Evolutionary conservation across 495 filamentous ascomycete species (phyloP).

Genomic region (Rhypophila decipiens): DNA sequence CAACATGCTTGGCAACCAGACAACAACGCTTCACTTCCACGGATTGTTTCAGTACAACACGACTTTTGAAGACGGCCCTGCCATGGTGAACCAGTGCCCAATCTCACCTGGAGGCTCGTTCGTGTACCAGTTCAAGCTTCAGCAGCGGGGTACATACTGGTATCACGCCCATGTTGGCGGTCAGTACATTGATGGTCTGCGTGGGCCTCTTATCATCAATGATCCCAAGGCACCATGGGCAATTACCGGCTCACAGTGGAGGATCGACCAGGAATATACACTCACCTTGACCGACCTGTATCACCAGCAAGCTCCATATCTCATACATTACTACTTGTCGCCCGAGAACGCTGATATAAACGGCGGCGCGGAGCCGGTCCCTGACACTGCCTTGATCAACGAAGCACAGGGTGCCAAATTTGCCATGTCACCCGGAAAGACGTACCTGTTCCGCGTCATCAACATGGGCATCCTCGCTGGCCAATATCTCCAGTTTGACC

Average conservation of each 20-base stretch:
- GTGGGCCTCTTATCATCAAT: constrained; percentile 49
- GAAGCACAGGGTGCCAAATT: constrained; percentile 41
- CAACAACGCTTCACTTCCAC: constrained; percentile 62
- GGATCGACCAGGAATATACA: constrained; percentile 48
- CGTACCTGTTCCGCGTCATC: constrained; percentile 59
- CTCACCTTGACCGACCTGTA: constrained; percentile 46
- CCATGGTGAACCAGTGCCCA: constrained; percentile 56
- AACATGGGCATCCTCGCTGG: constrained; percentile 55
- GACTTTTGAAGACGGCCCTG: constrained; percentile 59
- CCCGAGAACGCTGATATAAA: constrained; percentile 32
- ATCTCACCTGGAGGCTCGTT: constrained; percentile 44
- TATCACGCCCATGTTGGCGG: constrained; percentile 30
- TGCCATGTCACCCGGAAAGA: constrained; percentile 40
- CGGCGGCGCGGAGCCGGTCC: constrained; percentile 45
- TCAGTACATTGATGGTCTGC: constrained; percentile 44
- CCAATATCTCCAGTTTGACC: constrained; percentile 50
- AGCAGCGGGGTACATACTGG: constrained; percentile 38
- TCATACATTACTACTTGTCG: constrained; percentile 42
- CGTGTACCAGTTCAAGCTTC: constrained; percentile 3
- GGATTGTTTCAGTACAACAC: constrained; percentile 60
- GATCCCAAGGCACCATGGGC: constrained; percentile 34
- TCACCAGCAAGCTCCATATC: constrained; percentile 29
- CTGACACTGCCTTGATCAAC: constrained; percentile 53
- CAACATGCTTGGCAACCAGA: constrained; percentile 58
- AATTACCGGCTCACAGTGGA: constrained; percentile 30